Evolutionary conservation across 1,284 basidiomycete species (phyloP), one percentile per base, ranked within the genome.

Genomic region (Fomitopsis schrenkii): DNA sequence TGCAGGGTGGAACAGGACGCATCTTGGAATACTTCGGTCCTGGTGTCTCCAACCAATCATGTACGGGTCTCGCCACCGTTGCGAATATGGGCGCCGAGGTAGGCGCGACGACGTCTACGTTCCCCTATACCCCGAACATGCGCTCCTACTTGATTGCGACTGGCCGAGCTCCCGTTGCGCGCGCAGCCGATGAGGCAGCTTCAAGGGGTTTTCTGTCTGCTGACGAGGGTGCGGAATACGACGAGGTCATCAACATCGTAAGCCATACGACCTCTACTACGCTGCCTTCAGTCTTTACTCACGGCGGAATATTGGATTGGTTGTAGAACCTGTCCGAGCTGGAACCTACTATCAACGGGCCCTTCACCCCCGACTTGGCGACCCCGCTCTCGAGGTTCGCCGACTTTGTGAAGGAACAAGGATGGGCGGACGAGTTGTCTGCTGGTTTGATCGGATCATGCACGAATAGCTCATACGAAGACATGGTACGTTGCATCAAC

Each of bases 71-170:
- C 57, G 95, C 96, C 0, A 98, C 95, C 5, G 92, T 98, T 64
- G 91, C 94, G 60, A 98, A 98, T 77, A 99, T 99, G 97, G 97
- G 97, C 62, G 97, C 97, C 26, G 97, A 99, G 80, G 95, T 99
- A 30, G 97, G 97, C 53, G 97, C 97, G 7, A 99, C 97, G 2
- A 98, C 97, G 0, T 97, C 95, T 1, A 95, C 93, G 3, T 99
- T 99, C 84, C 96, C 96, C 14, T 99, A 98, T 77, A 95, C 94
- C 7, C 76, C 84, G 61, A 86, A 86, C 69, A 99, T 99, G 97
- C 84, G 87, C 42, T 81, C 86, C 33, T 99, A 99, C 77, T 85
- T 99, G 35, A 80, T 86, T 66, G 95, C 95, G 14, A 99, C 97
- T 15, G 90, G 93, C 56, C 88, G 97, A 60, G 88, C 83, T n/a